Evolutionary conservation across 768 basidiomycete species (phyloP), one percentile per base, ranked within the genome.

Genomic region (Coprinopsis strossmayeri): DNA sequence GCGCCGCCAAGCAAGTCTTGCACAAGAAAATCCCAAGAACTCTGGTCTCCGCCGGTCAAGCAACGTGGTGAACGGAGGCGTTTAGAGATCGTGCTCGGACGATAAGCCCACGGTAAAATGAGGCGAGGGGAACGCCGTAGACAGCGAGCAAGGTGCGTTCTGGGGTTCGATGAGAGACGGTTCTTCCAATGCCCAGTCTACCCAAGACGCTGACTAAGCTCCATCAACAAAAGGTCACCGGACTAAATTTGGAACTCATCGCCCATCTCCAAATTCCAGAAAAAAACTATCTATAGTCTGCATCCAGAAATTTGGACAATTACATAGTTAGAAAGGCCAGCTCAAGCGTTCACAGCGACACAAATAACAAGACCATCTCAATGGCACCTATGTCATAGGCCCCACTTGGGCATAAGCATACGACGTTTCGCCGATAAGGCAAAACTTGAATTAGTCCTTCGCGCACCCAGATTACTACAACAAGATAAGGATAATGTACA

Each of bases 1-100:
- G 48, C 53, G 57, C 55, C 57, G 69, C 69, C 69, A 70, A 72
- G 71, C 57, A 67, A 69, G 61, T 62, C 61, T 61, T 60, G 54
- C 55, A 54, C 57, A 49, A 54, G 55, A 49, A 53, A 50, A 34
- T 45, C 34, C 49, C 12, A 25, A 3, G 34, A 45, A 51, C 24
- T 13, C 44, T 38, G 38, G 43, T 26, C 37, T 32, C 50, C 50
- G n/a, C 34, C 21, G 20, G 10, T 13, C 11, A 41, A 28, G 34
- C 30, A 15, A 18, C 3, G 44, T 9, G n/a, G n/a, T n/a, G n/a
- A n/a, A 17, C 15, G 48, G 11, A 34, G 21, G 10, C 40, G 25
- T 24, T 18, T 44, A 42, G 50, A 37, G 41, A 39, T 45, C 56
- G 47, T 47, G 34, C 35, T 51, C 52, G 38, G 24, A 32, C 20